phyloP scores from a whole-genome alignment of 78 protist species.

The Dictyostelium firmibasis region DNA sequence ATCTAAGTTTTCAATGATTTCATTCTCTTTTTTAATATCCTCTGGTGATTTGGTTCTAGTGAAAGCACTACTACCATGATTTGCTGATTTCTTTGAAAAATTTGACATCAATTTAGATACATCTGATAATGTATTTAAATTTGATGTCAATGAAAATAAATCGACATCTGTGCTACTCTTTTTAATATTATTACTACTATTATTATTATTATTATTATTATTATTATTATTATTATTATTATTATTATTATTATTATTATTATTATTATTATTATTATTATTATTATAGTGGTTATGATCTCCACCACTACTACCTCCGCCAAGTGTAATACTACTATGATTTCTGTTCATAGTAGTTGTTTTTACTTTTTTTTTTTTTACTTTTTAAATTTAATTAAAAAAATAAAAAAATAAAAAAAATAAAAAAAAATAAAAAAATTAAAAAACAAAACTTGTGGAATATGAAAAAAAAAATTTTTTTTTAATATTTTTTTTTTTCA shows the following conservation, averaged over 20 bases:
- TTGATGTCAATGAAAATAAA: conserved; percentile 51
- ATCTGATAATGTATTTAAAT: conserved; percentile 36
- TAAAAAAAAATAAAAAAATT: background rate
- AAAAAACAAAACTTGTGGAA: too few species aligned
- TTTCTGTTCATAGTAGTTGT: background rate
- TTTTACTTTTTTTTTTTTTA: background rate
- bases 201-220: background rate
- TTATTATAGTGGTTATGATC: background rate
- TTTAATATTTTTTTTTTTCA: too few species aligned
- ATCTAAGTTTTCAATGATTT: conserved; percentile 25
- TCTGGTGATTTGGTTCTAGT: conserved; percentile 35
- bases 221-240: background rate
- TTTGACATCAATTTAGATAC: conserved; percentile 27
- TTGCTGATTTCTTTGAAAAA: background rate
- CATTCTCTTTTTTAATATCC: conserved; percentile 30
- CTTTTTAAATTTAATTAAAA: background rate
- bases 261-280: background rate
- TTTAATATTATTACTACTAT: background rate
- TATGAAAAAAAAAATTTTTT: too few species aligned
- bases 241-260: background rate
- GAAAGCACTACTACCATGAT: background rate
- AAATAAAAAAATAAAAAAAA: background rate
- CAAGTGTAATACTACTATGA: background rate
- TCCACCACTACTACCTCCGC: background rate
- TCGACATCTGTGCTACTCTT: conserved; percentile 1